Evolutionary conservation across 148 eudicot species (phyloP).

Genomic region (Fagopyrum tataricum): DNA sequence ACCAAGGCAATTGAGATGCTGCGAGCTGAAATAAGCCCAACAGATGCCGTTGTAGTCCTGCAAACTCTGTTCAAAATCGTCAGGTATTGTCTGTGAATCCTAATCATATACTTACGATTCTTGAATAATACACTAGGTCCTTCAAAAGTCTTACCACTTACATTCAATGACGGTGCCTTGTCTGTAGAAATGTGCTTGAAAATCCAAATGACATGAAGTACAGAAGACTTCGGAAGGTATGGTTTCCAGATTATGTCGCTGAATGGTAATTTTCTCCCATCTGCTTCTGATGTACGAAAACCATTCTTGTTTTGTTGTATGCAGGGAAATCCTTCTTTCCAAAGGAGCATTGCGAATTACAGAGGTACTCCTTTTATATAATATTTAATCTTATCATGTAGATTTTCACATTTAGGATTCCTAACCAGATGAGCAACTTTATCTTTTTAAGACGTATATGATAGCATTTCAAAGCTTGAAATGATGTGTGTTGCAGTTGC

Average conservation of each 20-base stretch:
- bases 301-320: slow-evolving; percentile 11
- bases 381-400: not conserved
- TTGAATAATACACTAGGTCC: not conserved
- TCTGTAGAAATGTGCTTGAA: slow-evolving; percentile 69
- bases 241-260: not conserved
- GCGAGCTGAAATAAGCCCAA: slow-evolving; percentile 40
- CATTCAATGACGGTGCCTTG: not conserved
- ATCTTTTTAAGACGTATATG: not conserved
- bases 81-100: slow-evolving; percentile 27
- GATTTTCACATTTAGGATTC: not conserved
- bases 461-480: not conserved
- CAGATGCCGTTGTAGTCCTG: slow-evolving; percentile 35
- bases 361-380: slow-evolving; percentile 36
- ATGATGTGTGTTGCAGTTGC: slow-evolving; percentile 50
- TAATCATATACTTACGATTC: not conserved
- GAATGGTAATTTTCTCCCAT: not conserved
- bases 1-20: slow-evolving; percentile 51
- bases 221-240: slow-evolving; percentile 78
- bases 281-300: not conserved
- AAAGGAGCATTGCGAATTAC: slow-evolving; percentile 40
- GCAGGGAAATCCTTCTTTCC: slow-evolving; percentile 81
- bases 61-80: slow-evolving; percentile 76
- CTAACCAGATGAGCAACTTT: not conserved
- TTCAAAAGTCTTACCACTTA: not conserved
- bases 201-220: slow-evolving; percentile 66